phyloP scores from a whole-genome alignment of 768 basidiomycete genomes.

The Psilocybe cyanescens region DNA sequence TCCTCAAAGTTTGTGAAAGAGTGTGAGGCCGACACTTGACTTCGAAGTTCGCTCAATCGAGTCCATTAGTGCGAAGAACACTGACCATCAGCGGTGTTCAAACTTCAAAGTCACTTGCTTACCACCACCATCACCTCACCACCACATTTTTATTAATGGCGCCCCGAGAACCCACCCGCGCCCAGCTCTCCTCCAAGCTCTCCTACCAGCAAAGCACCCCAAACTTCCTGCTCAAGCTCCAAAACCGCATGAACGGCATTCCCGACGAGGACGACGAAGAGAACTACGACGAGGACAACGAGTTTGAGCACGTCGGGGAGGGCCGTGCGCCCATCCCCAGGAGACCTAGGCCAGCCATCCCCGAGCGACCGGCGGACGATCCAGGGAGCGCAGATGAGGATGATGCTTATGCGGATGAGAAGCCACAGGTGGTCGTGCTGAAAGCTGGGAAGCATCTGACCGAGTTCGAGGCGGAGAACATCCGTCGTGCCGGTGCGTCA shows the following conservation, averaged over 20 bases:
- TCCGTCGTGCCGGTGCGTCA: constrained; percentile 67
- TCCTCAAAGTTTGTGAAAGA: too few relatives aligned
- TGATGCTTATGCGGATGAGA: constrained; percentile 69
- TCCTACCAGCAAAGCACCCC: constrained; percentile 66
- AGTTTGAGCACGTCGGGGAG: constrained; percentile 68
- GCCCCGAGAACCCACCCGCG: constrained; percentile 67
- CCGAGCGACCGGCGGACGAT: constrained; percentile 66
- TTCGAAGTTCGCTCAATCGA: too few relatives aligned
- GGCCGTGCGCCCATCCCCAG: constrained; percentile 76
- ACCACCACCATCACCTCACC: neutral
- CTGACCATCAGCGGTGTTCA: neutral
- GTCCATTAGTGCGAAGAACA: neutral
- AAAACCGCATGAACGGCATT: constrained; percentile 62
- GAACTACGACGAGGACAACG: constrained; percentile 37
- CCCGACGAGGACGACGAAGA: constrained; percentile 50
- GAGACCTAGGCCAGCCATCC: constrained; percentile 75
- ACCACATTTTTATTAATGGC: constrained; percentile 31
- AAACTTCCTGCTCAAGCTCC: constrained; percentile 66
- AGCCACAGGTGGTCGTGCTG: constrained; percentile 87
- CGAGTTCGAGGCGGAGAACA: constrained; percentile 76
- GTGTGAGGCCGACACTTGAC: too few relatives aligned
- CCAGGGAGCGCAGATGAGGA: constrained; percentile 74
- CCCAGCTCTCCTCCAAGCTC: constrained; percentile 74
- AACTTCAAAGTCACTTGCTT: neutral
- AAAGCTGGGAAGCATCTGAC: constrained; percentile 88